Evolutionary conservation across 371 early-diverging fungal species (phyloP).

Genomic region (Saksenaea vasiformis): DNA sequence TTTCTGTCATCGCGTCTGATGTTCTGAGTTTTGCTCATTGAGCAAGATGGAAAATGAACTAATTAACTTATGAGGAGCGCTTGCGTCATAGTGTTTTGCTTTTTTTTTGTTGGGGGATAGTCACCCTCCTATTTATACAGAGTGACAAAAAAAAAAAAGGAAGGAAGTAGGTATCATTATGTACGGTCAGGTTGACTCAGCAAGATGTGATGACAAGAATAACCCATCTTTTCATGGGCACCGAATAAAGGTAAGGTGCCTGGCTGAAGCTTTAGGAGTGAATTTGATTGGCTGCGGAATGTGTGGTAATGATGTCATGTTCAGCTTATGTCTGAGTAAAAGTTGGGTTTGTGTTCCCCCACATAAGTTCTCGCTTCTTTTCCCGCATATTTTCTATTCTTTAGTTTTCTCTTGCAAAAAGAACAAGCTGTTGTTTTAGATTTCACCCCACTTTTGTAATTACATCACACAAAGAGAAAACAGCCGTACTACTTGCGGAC

Average conservation of each 20-base stretch:
- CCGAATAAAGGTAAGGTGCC: neutral
- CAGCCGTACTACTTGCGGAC: neutral
- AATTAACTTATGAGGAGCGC: too few relatives aligned
- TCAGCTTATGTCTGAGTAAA: neutral
- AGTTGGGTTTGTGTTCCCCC: neutral
- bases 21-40: neutral
- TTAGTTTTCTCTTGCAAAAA: neutral
- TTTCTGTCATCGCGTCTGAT: slow-evolving; percentile 17
- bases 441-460: slow-evolving; percentile 1
- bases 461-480: slow-evolving; percentile 1
- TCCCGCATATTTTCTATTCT: slow-evolving; percentile 1
- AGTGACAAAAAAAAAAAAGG: neutral
- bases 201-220: neutral
- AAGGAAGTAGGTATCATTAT: neutral
- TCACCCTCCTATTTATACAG: too few relatives aligned
- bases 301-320: slow-evolving; percentile 3
- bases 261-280: neutral
- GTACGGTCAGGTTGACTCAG: neutral
- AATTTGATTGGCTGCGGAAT: neutral
- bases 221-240: neutral
- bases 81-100: too few relatives aligned
- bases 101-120: too few relatives aligned
- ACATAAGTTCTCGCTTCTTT: slow-evolving; percentile 1
- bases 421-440: neutral
- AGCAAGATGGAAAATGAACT: slow-evolving; percentile 5